phyloP scores from a whole-genome alignment of 2,329 filamentous ascomycete genomes.

The Talaromyces sp. region DNA sequence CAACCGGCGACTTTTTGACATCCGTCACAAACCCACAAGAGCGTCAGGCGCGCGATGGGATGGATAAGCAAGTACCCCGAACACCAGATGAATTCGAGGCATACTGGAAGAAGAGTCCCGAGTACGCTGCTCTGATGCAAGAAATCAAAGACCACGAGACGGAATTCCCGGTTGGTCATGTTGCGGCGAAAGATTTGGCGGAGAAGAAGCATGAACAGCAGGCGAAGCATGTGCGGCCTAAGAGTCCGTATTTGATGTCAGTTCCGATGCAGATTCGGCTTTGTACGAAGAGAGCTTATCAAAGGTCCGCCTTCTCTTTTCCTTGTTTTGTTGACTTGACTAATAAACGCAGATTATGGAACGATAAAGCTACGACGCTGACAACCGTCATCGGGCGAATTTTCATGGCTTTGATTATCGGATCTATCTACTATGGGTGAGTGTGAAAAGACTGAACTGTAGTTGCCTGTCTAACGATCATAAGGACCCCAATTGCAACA shows the following conservation, averaged over 20 bases:
- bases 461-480: background rate
- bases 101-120: slow-evolving; percentile 46
- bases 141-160: slow-evolving; percentile 38
- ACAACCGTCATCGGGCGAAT: slow-evolving; percentile 64
- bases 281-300: slow-evolving; percentile 20
- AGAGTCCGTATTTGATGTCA: slow-evolving; percentile 72
- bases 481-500: slow-evolving; percentile 48
- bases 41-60: slow-evolving; percentile 56
- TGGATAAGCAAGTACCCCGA: slow-evolving; percentile 57
- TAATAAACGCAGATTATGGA: slow-evolving; percentile 39
- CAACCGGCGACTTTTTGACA: slow-evolving; percentile 73
- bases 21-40: slow-evolving; percentile 67
- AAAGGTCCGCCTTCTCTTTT: slow-evolving; percentile 6
- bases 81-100: slow-evolving; percentile 57
- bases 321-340: background rate
- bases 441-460: background rate
- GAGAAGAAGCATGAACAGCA: slow-evolving; percentile 25
- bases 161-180: slow-evolving; percentile 35
- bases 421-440: slow-evolving; percentile 62
- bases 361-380: slow-evolving; percentile 73
- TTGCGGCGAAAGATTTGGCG: slow-evolving; percentile 33
- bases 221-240: slow-evolving; percentile 39
- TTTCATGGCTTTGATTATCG: slow-evolving; percentile 72
- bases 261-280: slow-evolving; percentile 73
- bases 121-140: slow-evolving; percentile 32